Evolutionary conservation across 2,329 filamentous ascomycete species (phyloP).

Genomic region (Trichoderma sp.): DNA sequence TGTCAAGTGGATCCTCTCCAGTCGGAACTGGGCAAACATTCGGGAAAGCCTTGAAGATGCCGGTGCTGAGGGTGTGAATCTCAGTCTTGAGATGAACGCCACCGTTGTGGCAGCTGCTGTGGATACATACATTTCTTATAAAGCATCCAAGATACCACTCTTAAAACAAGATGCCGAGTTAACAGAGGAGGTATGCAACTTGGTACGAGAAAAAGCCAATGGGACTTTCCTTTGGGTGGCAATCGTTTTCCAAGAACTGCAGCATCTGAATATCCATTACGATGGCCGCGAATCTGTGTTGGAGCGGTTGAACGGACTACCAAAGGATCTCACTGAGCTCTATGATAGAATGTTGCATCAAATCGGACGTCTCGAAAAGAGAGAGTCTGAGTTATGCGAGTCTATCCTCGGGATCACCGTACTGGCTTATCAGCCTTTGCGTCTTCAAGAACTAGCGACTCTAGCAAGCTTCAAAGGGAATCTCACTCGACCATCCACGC

Average conservation of each 20-base stretch:
- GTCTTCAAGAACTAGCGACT: neutral
- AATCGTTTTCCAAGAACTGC: conserved; percentile 21
- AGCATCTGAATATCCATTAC: conserved; percentile 16
- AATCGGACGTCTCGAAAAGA: neutral
- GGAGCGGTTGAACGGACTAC: neutral
- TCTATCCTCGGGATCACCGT: neutral
- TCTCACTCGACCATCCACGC: neutral
- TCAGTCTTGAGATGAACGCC: neutral
- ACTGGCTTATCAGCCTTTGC: neutral
- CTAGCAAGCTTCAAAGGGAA: neutral
- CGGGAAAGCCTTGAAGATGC: conserved; percentile 19
- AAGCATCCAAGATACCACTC: neutral
- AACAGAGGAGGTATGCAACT: neutral
- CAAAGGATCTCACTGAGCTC: neutral
- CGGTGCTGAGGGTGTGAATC: neutral
- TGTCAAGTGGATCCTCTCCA: conserved; percentile 14
- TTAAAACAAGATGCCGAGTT: conserved; percentile 6
- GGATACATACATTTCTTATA: neutral
- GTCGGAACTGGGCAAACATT: conserved; percentile 2
- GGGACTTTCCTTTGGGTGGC: conserved; percentile 33
- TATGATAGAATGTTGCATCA: neutral
- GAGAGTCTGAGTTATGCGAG: neutral
- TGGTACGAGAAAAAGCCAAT: conserved; percentile 34
- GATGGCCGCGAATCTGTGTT: neutral
- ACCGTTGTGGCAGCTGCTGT: neutral